Evolutionary conservation across 2,329 filamentous ascomycete species (phyloP).

Genomic region (Colletotrichum tofieldiae): DNA sequence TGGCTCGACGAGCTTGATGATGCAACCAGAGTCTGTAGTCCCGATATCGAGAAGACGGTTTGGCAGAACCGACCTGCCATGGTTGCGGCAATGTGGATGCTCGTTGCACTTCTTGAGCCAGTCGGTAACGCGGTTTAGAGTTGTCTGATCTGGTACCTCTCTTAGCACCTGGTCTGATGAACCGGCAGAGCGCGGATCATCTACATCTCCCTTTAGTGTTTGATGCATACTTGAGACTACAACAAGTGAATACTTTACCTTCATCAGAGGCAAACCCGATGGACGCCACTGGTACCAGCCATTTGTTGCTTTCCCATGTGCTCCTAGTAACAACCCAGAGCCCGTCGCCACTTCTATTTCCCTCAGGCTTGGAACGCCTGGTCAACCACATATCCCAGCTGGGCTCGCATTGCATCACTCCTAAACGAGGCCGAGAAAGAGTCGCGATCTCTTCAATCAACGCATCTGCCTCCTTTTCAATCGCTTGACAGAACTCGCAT

Average conservation of each 20-base stretch:
- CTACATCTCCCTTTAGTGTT: not conserved
- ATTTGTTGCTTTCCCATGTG: not conserved
- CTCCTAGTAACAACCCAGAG: conserved; percentile 31
- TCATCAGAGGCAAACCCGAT: conserved; percentile 30
- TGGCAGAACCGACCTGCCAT: not conserved
- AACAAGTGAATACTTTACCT: not conserved
- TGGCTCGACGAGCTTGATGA: conserved; percentile 30
- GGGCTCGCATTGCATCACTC: not conserved
- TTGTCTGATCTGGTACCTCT: conserved; percentile 24
- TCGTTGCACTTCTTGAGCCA: conserved; percentile 34
- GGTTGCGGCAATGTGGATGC: conserved; percentile 16
- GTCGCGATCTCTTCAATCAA: conserved; percentile 20
- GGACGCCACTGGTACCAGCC: conserved; percentile 16
- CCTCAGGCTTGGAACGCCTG: not conserved
- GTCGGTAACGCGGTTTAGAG: conserved; percentile 8
- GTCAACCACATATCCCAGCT: conserved; percentile 37
- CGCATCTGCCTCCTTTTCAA: conserved; percentile 20
- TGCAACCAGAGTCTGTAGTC: not conserved
- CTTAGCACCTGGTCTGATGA: conserved; percentile 22
- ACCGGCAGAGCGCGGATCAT: conserved; percentile 13
- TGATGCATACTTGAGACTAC: not conserved
- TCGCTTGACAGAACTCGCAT: conserved; percentile 16
- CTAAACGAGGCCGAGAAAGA: not conserved
- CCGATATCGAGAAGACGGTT: conserved; percentile 25
- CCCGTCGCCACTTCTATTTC: conserved; percentile 13